Conservation (phyloP, 345 rosid species). For the Linum tenue region DNA sequence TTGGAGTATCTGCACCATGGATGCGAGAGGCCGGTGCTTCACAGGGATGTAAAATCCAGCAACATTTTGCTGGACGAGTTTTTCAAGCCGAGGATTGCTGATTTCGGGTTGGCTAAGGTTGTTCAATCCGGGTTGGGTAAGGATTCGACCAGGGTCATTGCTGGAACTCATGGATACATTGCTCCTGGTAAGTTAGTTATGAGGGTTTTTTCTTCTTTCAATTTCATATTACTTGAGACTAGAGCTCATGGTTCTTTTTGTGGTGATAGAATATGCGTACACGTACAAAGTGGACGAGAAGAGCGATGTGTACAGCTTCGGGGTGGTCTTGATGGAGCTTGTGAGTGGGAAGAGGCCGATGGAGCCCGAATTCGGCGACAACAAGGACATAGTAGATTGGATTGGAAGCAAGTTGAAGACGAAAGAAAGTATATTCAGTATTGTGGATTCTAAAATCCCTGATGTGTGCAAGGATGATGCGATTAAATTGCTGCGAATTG, state of each 20-base stretch:
- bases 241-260: neutral
- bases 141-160: constrained; percentile 64
- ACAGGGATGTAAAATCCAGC: constrained; percentile 7
- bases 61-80: constrained; percentile 10
- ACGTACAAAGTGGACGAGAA: constrained; percentile 73
- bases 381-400: constrained; percentile 76
- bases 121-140: constrained; percentile 38
- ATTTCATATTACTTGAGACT: neutral
- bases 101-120: constrained; percentile 93
- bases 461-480: constrained; percentile 51
- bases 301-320: constrained; percentile 89
- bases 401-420: constrained; percentile 46
- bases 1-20: constrained; percentile 10
- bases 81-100: constrained; percentile 56
- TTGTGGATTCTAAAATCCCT: constrained; percentile 60
- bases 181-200: constrained; percentile 65
- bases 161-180: constrained; percentile 89
- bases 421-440: constrained; percentile 40
- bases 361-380: constrained; percentile 70
- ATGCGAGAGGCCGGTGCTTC: constrained; percentile 5
- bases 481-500: constrained; percentile 53
- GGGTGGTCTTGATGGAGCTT: constrained; percentile 86
- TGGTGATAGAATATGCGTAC: constrained; percentile 73
- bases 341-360: constrained; percentile 77
- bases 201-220: neutral